phyloP scores from a whole-genome alignment of 306 rosid genomes.

The Pueraria montana region DNA sequence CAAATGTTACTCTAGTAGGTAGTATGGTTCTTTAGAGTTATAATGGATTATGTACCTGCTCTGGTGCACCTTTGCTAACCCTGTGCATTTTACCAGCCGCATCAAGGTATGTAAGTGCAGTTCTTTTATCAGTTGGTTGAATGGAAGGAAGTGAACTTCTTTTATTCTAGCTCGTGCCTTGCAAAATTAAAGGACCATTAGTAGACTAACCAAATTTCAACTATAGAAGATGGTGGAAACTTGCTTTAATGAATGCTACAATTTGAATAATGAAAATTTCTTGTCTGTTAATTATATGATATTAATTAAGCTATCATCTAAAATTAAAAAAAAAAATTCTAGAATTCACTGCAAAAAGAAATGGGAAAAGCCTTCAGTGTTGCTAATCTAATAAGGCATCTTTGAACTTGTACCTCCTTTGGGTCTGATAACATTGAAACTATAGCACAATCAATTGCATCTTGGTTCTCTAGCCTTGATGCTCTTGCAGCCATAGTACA shows the following conservation, averaged over 20 bases:
- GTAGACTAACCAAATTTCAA: conserved; percentile 15
- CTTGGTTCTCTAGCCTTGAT: conserved; percentile 78
- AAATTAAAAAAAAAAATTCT: not conserved
- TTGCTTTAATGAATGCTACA: not conserved
- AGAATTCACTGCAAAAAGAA: not conserved
- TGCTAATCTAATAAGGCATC: not conserved
- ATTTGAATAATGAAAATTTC: not conserved
- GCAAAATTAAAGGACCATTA: conserved; percentile 2
- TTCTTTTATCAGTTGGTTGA: conserved; percentile 68
- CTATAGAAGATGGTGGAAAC: conserved; percentile 1
- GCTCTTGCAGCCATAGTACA: conserved; percentile 88
- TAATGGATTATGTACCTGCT: conserved; percentile 60
- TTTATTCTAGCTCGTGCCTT: too few species aligned
- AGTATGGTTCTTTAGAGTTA: conserved; percentile 23
- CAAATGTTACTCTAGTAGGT: not conserved
- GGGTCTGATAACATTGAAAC: conserved; percentile 82
- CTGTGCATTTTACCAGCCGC: conserved; percentile 68
- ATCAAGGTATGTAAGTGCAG: conserved; percentile 76
- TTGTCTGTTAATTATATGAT: not conserved
- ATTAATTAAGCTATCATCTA: not conserved
- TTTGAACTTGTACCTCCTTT: conserved; percentile 62
- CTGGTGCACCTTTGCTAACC: conserved; percentile 87
- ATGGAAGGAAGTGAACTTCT: too few species aligned
- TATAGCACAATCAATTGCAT: conserved; percentile 77
- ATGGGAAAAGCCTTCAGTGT: not conserved